A percentile compares a stretch with the other conserved stretches of the same genome.
phyloP scores from a whole-genome alignment of 352 stramenopile species.

The Globisporangium middletonii region DNA sequence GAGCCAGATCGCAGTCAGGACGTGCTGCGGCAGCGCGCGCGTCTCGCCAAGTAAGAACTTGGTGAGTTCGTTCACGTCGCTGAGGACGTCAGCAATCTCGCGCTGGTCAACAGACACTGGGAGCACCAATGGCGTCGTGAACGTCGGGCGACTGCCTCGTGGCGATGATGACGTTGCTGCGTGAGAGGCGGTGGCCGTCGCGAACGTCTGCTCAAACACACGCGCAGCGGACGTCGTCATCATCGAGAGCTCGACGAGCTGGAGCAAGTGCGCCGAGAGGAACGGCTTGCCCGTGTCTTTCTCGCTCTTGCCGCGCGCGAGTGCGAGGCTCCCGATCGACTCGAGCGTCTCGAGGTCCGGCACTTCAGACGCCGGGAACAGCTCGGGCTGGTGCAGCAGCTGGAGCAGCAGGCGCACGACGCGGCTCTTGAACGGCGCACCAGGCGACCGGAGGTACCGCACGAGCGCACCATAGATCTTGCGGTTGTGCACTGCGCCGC shows the following conservation, averaged over 20 bases:
- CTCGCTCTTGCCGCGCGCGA: conserved; percentile 52
- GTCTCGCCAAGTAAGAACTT: conserved; percentile 58
- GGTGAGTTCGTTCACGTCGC: conserved; percentile 43
- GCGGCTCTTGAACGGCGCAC: conserved; percentile 73
- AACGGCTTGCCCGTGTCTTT: conserved; percentile 60
- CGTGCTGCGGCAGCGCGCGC: conserved; percentile 35
- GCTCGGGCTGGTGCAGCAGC: conserved; percentile 51
- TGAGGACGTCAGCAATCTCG: conserved; percentile 32
- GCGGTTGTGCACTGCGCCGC: conserved; percentile 72
- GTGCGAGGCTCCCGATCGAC: conserved; percentile 49
- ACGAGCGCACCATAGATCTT: conserved; percentile 80
- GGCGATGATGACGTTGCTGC: not conserved
- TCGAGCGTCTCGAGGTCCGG: conserved; percentile 60
- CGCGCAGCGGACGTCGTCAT: conserved; percentile 35
- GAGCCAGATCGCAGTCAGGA: conserved; percentile 68
- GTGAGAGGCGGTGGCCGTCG: not conserved
- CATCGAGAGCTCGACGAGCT: conserved; percentile 75
- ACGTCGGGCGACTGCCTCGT: not conserved
- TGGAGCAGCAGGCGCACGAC: conserved; percentile 74
- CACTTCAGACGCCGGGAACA: conserved; percentile 50
- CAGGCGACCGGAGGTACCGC: conserved; percentile 69
- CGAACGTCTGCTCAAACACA: conserved; percentile 18
- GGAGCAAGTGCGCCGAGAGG: conserved; percentile 65
- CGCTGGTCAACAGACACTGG: conserved; percentile 42
- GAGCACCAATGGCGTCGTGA: conserved; percentile 23